A percentile compares a stretch with the other conserved stretches of the same genome.
Evolutionary conservation across 345 rosid genomes (phyloP).

Genomic region (Populus tremula): DNA sequence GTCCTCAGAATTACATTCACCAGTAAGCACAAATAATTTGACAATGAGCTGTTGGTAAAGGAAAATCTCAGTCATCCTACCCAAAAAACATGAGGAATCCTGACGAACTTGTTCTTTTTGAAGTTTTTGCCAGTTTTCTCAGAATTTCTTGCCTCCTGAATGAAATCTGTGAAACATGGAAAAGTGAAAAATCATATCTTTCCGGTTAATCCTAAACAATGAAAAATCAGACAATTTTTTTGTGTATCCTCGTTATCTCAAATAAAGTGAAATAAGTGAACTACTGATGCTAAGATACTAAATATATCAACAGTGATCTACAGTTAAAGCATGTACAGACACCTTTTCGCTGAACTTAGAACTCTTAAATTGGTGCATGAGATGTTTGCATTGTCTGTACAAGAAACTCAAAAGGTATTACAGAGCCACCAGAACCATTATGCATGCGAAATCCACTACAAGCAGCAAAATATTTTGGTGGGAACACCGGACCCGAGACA

Average conservation of each 20-base stretch:
- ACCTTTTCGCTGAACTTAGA: too few relatives aligned
- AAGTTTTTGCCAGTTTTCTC: conserved; percentile 70
- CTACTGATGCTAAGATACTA: not conserved
- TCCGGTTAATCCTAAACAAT: not conserved
- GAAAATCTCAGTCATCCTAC: conserved; percentile 33
- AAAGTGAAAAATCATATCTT: not conserved
- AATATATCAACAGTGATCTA: not conserved
- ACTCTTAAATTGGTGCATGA: too few relatives aligned
- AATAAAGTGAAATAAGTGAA: not conserved
- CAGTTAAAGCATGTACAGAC: too few relatives aligned
- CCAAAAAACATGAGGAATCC: conserved; percentile 68
- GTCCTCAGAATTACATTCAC: not conserved
- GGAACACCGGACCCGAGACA: too few relatives aligned
- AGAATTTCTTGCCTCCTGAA: conserved; percentile 76
- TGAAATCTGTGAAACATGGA: conserved; percentile 56
- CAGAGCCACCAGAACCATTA: too few relatives aligned
- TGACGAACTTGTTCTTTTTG: conserved; percentile 47
- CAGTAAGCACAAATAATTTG: not conserved
- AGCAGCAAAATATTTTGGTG: too few relatives aligned
- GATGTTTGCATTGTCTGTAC: too few relatives aligned
- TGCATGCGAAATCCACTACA: too few relatives aligned
- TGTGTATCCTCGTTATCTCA: not conserved
- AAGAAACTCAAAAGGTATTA: too few relatives aligned
- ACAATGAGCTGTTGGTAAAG: not conserved
- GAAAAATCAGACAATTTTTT: not conserved